phyloP scores from a whole-genome alignment of 2,329 filamentous ascomycete species.

The Pseudogymnoascus sp. region DNA sequence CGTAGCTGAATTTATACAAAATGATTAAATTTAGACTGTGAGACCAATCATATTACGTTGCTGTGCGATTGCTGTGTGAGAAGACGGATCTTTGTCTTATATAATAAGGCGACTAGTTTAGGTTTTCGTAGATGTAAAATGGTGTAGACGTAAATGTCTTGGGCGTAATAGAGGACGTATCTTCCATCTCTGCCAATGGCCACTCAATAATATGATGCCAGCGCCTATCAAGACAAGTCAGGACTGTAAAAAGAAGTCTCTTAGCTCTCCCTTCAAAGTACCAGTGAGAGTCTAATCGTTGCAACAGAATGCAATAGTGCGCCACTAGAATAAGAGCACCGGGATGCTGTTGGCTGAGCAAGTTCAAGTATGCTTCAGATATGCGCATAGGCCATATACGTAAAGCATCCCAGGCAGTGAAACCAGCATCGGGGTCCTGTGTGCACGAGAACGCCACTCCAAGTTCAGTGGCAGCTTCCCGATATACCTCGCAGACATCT shows the following conservation, averaged over 20 bases:
- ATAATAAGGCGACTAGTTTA: no score
- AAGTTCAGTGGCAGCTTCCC: conserved; percentile 13
- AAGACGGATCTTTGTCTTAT: no score
- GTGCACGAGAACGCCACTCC: conserved; percentile 13
- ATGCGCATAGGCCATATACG: conserved; percentile 18
- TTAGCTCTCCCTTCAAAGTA: conserved; percentile 15
- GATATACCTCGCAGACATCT: conserved; percentile 10
- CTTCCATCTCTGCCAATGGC: conserved; percentile 5
- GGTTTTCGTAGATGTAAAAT: no score
- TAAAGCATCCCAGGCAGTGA: conserved; percentile 18
- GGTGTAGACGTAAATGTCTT: no score
- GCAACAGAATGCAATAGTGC: conserved; percentile 19
- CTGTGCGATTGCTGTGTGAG: no score
- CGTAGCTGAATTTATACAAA: background rate
- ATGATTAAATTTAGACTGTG: background rate
- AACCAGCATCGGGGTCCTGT: conserved; percentile 2
- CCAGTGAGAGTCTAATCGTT: conserved; percentile 16
- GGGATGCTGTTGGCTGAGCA: conserved; percentile 13
- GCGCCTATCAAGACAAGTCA: conserved; percentile 9
- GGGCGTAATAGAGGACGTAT: no score
- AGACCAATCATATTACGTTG: background rate
- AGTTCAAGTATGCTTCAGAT: conserved; percentile 13
- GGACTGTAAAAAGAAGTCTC: conserved; percentile 9
- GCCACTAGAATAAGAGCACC: conserved; percentile 18
- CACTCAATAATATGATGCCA: conserved; percentile 13